Conservation (phyloP, 169 alveolate genomes). For the Cystoisospora suis region DNA sequence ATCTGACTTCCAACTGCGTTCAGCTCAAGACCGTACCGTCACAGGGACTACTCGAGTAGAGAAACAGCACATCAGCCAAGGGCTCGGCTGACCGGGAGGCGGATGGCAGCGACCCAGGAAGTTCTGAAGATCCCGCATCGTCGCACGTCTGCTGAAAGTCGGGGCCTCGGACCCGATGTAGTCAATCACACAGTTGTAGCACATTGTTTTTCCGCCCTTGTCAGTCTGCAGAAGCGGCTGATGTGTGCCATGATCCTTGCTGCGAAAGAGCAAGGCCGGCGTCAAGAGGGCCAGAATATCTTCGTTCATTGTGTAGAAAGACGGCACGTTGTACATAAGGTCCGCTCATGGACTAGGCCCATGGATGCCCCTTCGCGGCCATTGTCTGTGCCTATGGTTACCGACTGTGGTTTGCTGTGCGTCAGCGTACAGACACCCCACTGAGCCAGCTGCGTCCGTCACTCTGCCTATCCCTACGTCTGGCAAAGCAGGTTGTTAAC, state of each 20-base stretch:
- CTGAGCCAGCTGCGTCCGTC: too few relatives aligned
- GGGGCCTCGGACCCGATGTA: neutral
- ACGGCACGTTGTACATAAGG: neutral
- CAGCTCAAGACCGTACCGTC: neutral
- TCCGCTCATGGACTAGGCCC: neutral
- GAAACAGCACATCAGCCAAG: neutral
- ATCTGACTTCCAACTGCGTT: neutral
- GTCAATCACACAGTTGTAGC: constrained; percentile 51
- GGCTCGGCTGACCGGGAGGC: neutral
- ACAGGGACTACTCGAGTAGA: neutral
- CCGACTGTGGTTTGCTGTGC: too few relatives aligned
- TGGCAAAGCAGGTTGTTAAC: too few relatives aligned
- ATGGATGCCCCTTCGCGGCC: too few relatives aligned
- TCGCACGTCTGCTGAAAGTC: neutral
- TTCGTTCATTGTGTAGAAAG: neutral
- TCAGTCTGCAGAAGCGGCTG: neutral
- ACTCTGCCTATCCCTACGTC: too few relatives aligned
- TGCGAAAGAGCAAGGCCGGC: constrained; percentile 27
- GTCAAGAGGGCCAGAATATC: neutral
- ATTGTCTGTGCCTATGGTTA: too few relatives aligned
- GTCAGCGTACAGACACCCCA: too few relatives aligned
- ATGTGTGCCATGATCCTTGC: constrained; percentile 6
- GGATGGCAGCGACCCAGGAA: neutral
- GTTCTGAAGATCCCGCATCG: neutral
- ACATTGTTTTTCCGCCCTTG: constrained; percentile 32